These are phyloP conservation scores for Dipteronia sinensis DNA, from an alignment of 345 rosid genomes.

Conservation along the genomic window DNA sequence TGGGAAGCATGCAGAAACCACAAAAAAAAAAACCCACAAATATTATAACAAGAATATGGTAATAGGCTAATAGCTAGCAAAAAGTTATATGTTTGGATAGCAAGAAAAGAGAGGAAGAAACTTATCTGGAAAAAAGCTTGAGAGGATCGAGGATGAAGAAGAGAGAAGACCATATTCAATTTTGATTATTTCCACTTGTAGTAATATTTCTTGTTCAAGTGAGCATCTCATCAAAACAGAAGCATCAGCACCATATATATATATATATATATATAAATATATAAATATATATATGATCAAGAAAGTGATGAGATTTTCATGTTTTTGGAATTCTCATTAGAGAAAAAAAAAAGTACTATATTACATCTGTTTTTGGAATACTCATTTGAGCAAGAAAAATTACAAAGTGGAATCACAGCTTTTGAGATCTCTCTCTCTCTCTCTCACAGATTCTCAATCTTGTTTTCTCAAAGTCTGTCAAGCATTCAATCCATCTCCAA, in stretches of 20 bases:
- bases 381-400: constrained; percentile 65
- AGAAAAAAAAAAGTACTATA: neutral
- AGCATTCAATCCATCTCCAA: neutral
- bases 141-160: neutral
- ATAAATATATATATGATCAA: neutral
- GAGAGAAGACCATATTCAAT: neutral
- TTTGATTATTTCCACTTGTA: constrained; percentile 23
- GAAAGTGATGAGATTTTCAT: neutral
- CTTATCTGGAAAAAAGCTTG: neutral
- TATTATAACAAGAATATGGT: neutral
- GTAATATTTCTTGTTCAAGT: constrained; percentile 42
- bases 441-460: neutral
- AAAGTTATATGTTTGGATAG: neutral
- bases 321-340: neutral
- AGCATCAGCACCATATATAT: constrained; percentile 1
- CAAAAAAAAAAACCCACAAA: neutral
- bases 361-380: constrained; percentile 40
- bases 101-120: neutral
- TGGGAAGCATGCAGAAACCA: neutral
- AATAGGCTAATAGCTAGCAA: neutral
- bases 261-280: too few species aligned
- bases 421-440: neutral
- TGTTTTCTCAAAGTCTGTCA: neutral
- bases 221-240: constrained; percentile 44
- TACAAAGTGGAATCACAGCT: constrained; percentile 26